Evolutionary conservation across 129 eudicot genomes (phyloP), one percentile per base, ranked within the genome.

Genomic region (Pulicaria dysenterica): DNA sequence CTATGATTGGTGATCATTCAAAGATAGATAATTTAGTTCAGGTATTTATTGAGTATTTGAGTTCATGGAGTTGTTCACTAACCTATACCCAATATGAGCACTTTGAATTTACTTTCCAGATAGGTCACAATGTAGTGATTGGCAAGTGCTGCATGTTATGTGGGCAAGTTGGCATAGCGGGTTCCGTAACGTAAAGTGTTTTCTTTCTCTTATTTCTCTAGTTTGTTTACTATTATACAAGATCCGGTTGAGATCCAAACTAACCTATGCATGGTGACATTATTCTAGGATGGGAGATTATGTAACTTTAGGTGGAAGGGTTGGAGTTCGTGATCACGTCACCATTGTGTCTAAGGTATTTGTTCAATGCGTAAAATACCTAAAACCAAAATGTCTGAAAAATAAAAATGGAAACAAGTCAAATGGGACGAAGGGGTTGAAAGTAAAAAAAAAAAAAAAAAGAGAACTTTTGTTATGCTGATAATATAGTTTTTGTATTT

Each of bases 151-250:
- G 96, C 84, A 84, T 95, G 84, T 58, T 94, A 15, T 94, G 97
- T 73, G 97, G 99, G 39, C 99, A 90, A 86, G 97, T 83, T 75
- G 99, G 97, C 53, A 83, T 90, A 44, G 99, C 99, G 1, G 99
- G 97, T 73, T 95, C 97, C 57, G 97, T 79, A 42, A 95, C 88
- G 94, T 95, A 86, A 71, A 92, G 42, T 38, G 4, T 49, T 15
- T 65, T 62, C 7, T 62, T 42, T 42, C 19, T 7, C 15, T 17
- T 11, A 1, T 39, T 59, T 16, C 15, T 59, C 12, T 13, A 14
- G 12, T 15, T 24, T 64, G 24, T 58, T 17, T 62, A 37, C 39
- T 56, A 13, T 63, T 63, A 1, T 37, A 82, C 34, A 3, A 15
- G 15, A 38, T 39, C 37, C n/a, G 16, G 11, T 19, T 72, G 68